A percentile compares a stretch with the other conserved stretches of the same genome.
phyloP scores from a whole-genome alignment of 805 yeast genomes.

The Lipomyces oligophaga region DNA sequence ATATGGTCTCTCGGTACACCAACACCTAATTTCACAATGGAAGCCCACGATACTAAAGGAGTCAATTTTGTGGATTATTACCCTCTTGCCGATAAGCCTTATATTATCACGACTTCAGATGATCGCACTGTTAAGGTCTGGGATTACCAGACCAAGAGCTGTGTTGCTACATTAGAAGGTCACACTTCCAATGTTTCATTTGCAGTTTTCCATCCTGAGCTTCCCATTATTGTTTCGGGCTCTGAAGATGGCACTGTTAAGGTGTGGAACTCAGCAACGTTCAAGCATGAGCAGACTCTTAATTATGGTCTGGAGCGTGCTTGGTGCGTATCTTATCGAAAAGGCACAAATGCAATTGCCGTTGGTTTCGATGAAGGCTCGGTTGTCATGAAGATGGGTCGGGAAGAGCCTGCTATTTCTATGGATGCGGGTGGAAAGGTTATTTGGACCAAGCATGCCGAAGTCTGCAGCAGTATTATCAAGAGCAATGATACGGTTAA shows the following conservation, averaged over 20 bases:
- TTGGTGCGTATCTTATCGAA: constrained; percentile 85
- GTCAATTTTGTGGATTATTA: constrained; percentile 95
- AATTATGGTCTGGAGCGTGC: constrained; percentile 92
- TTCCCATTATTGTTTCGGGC: constrained; percentile 92
- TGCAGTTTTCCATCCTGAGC: constrained; percentile 96
- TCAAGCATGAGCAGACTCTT: constrained; percentile 85
- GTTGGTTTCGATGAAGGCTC: constrained; percentile 95
- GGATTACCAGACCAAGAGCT: constrained; percentile 90
- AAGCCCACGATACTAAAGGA: constrained; percentile 88
- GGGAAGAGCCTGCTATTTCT: constrained; percentile 88
- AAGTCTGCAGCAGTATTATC: constrained; percentile 77
- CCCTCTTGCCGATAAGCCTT: constrained; percentile 96
- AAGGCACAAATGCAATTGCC: constrained; percentile 73
- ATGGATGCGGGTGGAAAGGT: constrained; percentile 92
- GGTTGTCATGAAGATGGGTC: constrained; percentile 83
- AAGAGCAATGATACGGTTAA: constrained; percentile 50
- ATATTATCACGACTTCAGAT: constrained; percentile 88
- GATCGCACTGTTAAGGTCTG: constrained; percentile 79
- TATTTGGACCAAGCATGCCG: constrained; percentile 86
- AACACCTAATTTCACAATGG: constrained; percentile 84
- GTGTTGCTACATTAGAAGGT: constrained; percentile 91
- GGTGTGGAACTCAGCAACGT: constrained; percentile 92
- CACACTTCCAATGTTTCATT: constrained; percentile 92
- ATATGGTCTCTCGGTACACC: constrained; percentile 91
- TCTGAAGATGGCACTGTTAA: constrained; percentile 94